These are phyloP conservation scores for Xerocomellus chrysenteron DNA, from an alignment of 768 basidiomycete species.

Conservation along the genomic window DNA sequence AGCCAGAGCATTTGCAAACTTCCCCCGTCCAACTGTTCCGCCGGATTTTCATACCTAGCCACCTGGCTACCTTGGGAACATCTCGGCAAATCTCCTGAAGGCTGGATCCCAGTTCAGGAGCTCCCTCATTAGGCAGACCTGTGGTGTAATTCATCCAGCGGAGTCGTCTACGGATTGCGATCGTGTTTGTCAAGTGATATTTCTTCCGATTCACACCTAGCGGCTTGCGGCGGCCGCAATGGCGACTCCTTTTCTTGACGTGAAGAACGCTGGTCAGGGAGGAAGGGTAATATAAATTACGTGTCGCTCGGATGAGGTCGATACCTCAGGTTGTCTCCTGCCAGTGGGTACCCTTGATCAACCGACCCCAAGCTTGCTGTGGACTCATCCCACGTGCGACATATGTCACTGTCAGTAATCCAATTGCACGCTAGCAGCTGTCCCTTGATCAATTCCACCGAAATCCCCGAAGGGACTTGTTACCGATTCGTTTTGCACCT, in stretches of 20 bases:
- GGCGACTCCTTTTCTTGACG: slow-evolving; percentile 12
- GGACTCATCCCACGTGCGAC: background rate
- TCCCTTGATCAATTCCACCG: slow-evolving; percentile 5
- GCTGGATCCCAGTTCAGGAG: background rate
- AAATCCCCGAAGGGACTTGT: background rate
- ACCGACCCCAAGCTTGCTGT: background rate
- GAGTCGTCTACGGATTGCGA: background rate
- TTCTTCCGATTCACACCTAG: slow-evolving; percentile 18
- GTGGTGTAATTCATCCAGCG: background rate
- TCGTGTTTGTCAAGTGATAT: background rate
- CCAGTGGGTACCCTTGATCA: background rate
- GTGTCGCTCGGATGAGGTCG: background rate
- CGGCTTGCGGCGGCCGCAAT: slow-evolving; percentile 10
- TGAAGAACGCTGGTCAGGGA: background rate
- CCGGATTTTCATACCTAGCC: slow-evolving; percentile 22
- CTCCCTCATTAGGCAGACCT: background rate
- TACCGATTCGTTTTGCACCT: slow-evolving; percentile 10
- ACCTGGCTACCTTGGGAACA: slow-evolving; percentile 24
- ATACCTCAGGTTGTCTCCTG: no score
- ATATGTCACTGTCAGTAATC: background rate
- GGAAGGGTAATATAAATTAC: background rate
- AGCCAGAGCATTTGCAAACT: slow-evolving; percentile 3
- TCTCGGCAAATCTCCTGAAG: slow-evolving; percentile 20
- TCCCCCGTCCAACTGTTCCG: slow-evolving; percentile 14
- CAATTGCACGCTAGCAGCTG: background rate